Percentiles rank a stretch among this genome's conserved stretches.
These are phyloP conservation scores for Elasticomyces elasticus DNA, from an alignment of 495 filamentous ascomycete species.

Conservation along the genomic window DNA sequence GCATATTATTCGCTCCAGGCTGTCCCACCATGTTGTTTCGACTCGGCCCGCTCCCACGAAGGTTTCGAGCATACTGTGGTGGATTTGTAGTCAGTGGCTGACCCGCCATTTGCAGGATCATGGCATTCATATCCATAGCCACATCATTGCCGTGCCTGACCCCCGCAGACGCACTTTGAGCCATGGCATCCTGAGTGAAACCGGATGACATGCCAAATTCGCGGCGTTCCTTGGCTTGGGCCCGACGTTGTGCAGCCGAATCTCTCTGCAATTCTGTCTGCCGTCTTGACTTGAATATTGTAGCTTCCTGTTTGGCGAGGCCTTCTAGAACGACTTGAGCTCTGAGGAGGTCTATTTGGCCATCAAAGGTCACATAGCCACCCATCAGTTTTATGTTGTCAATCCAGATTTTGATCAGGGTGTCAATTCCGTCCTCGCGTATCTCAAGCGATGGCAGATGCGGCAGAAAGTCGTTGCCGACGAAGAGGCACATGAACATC, in stretches of 20 bases:
- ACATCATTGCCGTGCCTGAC: too few relatives aligned
- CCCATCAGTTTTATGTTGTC: constrained; percentile 90
- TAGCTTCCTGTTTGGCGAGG: constrained; percentile 87
- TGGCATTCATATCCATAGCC: too few relatives aligned
- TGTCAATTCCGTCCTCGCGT: constrained; percentile 93
- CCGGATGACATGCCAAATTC: too few relatives aligned
- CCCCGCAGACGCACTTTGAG: too few relatives aligned
- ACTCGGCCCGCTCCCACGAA: too few relatives aligned
- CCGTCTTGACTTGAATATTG: constrained; percentile 78
- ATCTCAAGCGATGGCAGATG: constrained; percentile 96
- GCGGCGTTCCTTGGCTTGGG: too few relatives aligned
- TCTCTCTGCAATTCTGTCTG: constrained; percentile 73
- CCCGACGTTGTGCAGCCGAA: constrained; percentile 49
- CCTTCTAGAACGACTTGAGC: constrained; percentile 83
- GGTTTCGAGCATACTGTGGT: too few relatives aligned
- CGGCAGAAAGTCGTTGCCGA: constrained; percentile 97
- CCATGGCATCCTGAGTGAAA: too few relatives aligned
- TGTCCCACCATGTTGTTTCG: too few relatives aligned
- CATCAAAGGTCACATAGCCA: constrained; percentile 91
- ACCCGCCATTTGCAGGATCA: too few relatives aligned
- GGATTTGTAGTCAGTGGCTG: too few relatives aligned
- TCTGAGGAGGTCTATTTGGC: constrained; percentile 73
- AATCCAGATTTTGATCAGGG: constrained; percentile 87
- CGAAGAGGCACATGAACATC: constrained; percentile 99
- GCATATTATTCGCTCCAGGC: too few relatives aligned